These are phyloP conservation scores for Gentiana straminea DNA, from an alignment of 257 asterid species.

Conservation along the genomic window DNA sequence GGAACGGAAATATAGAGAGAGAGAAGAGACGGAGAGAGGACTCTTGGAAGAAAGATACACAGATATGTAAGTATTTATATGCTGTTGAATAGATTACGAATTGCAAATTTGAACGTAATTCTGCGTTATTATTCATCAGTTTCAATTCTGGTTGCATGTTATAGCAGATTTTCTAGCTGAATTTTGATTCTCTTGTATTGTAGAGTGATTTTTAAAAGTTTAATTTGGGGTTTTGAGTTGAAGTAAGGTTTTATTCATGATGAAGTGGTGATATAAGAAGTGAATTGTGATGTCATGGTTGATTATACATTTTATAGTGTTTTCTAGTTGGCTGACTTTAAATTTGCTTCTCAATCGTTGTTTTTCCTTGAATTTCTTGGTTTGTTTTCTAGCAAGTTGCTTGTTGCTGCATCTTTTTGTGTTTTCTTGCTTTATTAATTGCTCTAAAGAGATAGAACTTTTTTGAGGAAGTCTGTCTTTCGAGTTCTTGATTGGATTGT, in stretches of 20 bases:
- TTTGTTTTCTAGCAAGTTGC: not conserved
- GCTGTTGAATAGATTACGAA: no score
- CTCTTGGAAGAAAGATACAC: not conserved
- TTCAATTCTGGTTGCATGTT: not conserved
- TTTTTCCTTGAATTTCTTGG: not conserved
- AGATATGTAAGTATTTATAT: not conserved
- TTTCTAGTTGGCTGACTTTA: slow-evolving; percentile 6
- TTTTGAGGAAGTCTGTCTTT: not conserved
- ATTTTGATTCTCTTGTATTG: not conserved
- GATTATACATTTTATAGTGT: not conserved
- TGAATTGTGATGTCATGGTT: not conserved
- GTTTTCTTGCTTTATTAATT: not conserved
- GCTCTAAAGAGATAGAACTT: not conserved
- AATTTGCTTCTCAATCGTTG: no score
- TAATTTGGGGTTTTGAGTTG: not conserved
- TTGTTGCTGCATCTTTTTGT: not conserved
- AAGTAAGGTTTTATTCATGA: slow-evolving; percentile 1
- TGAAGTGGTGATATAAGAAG: not conserved
- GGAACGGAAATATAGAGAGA: not conserved
- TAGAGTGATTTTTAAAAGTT: not conserved
- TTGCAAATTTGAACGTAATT: not conserved
- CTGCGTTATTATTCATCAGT: not conserved
- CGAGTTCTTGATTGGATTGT: slow-evolving; percentile 1
- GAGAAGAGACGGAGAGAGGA: slow-evolving; percentile 3
- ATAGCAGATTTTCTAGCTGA: not conserved